Evolutionary conservation across 2,329 filamentous ascomycete species (phyloP).

Genomic region (Ophiobolus disseminans): DNA sequence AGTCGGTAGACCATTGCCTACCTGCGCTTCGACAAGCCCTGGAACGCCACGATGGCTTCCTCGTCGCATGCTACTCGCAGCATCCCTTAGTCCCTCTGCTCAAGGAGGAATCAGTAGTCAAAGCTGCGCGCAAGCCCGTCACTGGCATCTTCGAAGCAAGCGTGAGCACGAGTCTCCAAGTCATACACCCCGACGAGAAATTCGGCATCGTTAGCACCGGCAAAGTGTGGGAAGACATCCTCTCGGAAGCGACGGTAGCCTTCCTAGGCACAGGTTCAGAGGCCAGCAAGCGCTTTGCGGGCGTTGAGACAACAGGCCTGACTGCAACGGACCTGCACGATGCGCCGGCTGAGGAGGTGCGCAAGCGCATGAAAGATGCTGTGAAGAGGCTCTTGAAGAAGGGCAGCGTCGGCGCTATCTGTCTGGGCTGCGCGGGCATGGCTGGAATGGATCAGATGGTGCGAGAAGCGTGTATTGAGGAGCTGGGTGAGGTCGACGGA

Average conservation of each 20-base stretch:
- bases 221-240: slow-evolving; percentile 78
- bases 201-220: slow-evolving; percentile 94
- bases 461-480: slow-evolving; percentile 69
- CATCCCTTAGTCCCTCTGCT: slow-evolving; percentile 76
- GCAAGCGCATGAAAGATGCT: slow-evolving; percentile 70
- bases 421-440: slow-evolving; percentile 92
- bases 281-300: slow-evolving; percentile 67
- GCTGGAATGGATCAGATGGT: slow-evolving; percentile 82
- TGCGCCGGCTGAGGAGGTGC: slow-evolving; percentile 68
- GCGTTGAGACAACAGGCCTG: slow-evolving; percentile 82
- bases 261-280: slow-evolving; percentile 64
- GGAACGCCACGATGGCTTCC: slow-evolving; percentile 71
- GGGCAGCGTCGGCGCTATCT: slow-evolving; percentile 69
- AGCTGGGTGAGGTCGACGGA: slow-evolving; percentile 67
- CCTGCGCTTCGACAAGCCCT: slow-evolving; percentile 58
- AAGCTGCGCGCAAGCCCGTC: slow-evolving; percentile 60
- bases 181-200: slow-evolving; percentile 57
- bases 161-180: slow-evolving; percentile 68
- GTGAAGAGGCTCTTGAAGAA: slow-evolving; percentile 69
- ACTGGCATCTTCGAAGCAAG: slow-evolving; percentile 90
- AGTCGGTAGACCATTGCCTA: slow-evolving; percentile 69
- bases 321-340: slow-evolving; percentile 81
- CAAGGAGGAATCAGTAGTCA: slow-evolving; percentile 51
- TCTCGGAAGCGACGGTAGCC: slow-evolving; percentile 68
- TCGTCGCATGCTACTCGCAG: slow-evolving; percentile 87